Conservation (phyloP, 768 basidiomycete species). For the Asterophora lycoperdoides region DNA sequence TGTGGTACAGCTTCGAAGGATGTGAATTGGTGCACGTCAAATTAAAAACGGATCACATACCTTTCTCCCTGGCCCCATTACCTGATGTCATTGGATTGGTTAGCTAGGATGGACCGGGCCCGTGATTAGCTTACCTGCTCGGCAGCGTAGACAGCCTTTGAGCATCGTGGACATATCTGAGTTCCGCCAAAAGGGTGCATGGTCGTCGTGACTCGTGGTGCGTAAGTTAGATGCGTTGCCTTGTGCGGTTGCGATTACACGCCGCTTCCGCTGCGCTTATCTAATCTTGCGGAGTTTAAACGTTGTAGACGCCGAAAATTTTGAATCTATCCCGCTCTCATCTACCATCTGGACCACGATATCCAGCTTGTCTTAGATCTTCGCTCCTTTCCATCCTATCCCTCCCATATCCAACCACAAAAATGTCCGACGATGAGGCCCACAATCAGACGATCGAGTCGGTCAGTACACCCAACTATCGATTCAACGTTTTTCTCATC, state of each 20-base stretch:
- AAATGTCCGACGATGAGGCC: conserved; percentile 86
- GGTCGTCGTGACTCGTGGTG: conserved; percentile 10
- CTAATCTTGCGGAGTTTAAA: conserved; percentile 23
- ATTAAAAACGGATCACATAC: conserved; percentile 36
- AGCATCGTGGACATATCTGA: conserved; percentile 69
- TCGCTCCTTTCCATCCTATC: conserved; percentile 23
- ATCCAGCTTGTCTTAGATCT: conserved; percentile 18
- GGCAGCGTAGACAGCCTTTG: conserved; percentile 78
- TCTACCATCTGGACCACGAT: conserved; percentile 18
- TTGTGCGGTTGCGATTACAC: no score
- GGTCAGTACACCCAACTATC: conserved; percentile 35
- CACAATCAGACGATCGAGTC: conserved; percentile 88
- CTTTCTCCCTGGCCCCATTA: conserved; percentile 86
- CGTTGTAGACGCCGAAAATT: conserved; percentile 15
- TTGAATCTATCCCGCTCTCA: conserved; percentile 19
- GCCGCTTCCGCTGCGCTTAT: conserved; percentile 10
- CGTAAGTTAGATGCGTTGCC: no score
- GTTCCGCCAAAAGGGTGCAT: conserved; percentile 77
- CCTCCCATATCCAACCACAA: conserved; percentile 20
- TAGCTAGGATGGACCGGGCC: background rate
- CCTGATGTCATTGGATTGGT: conserved; percentile 35
- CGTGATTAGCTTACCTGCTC: conserved; percentile 59
- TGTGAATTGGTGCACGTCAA: conserved; percentile 1
- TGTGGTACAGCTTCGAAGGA: conserved; percentile 65
- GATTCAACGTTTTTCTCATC: conserved; percentile 16